phyloP scores from a whole-genome alignment of 495 filamentous ascomycete genomes.

The Neurospora sublineolata region DNA sequence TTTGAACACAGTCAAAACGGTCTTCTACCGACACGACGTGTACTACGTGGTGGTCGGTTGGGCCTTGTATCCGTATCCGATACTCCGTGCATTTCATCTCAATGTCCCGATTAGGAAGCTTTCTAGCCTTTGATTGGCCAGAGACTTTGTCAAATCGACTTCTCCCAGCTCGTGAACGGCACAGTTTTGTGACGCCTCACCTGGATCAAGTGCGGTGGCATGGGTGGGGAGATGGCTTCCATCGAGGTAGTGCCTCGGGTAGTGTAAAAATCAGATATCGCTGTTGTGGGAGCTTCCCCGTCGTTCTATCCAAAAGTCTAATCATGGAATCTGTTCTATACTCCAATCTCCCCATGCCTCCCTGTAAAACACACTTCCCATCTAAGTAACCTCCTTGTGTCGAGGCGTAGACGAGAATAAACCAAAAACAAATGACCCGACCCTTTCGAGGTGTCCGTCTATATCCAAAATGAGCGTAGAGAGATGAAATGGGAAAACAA shows the following conservation, averaged over 20 bases:
- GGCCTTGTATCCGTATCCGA: not conserved
- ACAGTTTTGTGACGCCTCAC: not conserved
- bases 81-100: not conserved
- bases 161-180: not conserved
- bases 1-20: not conserved
- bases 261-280: not conserved
- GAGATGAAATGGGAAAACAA: not conserved
- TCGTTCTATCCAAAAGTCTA: not conserved
- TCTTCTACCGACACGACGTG: not conserved
- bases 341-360: not conserved
- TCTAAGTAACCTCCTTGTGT: not conserved
- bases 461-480: not conserved
- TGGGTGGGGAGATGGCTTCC: not conserved
- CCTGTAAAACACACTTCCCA: not conserved
- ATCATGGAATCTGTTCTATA: not conserved
- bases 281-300: not conserved
- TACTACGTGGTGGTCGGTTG: not conserved
- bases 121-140: conserved; percentile 13
- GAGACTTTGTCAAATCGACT: not conserved
- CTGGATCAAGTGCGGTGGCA: not conserved
- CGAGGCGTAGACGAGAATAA: not conserved
- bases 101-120: conserved; percentile 12
- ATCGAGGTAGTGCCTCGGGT: not conserved
- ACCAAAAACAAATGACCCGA: not conserved
- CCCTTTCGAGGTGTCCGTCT: not conserved